phyloP scores from a whole-genome alignment of 2,329 filamentous ascomycete genomes.

The Trichophyton simii region DNA sequence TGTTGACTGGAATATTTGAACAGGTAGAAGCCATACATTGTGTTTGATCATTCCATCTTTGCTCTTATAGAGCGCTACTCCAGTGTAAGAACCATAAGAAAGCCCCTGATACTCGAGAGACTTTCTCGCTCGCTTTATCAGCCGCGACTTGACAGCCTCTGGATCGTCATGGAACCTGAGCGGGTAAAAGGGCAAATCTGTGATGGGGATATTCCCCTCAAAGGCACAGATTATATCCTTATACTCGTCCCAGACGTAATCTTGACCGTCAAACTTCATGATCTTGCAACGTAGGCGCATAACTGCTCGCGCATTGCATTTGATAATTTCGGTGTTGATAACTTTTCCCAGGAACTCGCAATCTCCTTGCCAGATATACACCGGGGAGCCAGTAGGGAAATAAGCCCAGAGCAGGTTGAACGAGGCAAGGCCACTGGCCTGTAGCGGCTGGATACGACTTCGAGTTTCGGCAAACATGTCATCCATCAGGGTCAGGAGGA shows the following conservation, averaged over 20 bases:
- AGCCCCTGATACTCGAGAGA: conserved; percentile 35
- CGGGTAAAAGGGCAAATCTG: conserved; percentile 31
- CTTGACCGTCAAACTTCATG: conserved; percentile 1
- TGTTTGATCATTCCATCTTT: conserved; percentile 1
- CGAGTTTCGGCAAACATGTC: conserved; percentile 34
- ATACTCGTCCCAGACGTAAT: conserved; percentile 32
- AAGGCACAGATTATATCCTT: conserved; percentile 21
- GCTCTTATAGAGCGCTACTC: conserved; percentile 26
- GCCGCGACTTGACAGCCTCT: conserved; percentile 19
- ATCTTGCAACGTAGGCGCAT: background rate
- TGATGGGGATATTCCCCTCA: conserved; percentile 31
- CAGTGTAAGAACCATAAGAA: conserved; percentile 32
- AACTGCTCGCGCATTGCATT: background rate
- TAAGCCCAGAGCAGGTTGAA: conserved; percentile 36
- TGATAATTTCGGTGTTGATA: conserved; percentile 17
- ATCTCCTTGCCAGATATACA: conserved; percentile 31
- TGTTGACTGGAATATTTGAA: background rate
- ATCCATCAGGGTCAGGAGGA: conserved; percentile 32
- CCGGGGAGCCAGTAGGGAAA: conserved; percentile 30
- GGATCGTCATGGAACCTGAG: conserved; percentile 23
- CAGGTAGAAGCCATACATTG: background rate
- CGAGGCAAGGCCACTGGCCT: conserved; percentile 29
- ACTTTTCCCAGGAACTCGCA: conserved; percentile 33
- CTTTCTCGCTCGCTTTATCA: conserved; percentile 28
- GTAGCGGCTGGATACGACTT: conserved; percentile 26